Base-by-base conservation (phyloP, 768 basidiomycete species). In the Tylopilus plumbeoviolaceoides region DNA sequence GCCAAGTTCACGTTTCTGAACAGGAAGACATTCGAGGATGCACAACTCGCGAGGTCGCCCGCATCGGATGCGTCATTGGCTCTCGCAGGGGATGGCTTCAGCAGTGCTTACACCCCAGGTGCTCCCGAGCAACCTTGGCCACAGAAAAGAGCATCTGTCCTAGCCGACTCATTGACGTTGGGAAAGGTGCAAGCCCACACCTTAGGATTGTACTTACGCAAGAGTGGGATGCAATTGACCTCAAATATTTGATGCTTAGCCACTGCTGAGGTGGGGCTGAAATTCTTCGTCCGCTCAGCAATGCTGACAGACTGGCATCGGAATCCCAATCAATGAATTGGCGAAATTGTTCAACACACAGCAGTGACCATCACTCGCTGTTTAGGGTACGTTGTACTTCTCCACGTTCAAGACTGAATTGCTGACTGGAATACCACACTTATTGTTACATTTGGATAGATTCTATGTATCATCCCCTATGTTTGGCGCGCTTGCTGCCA, bases 231-330 rank as follows among this genome's bases (percentile, higher is more conserved):
- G 27, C 38, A 10, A 25, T 2, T 5, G 47, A 28, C n/a, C 38
- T 28, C 31, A 33, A 33, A 27, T 48, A 48, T n/a, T 11, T 48
- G 25, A 48, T 36, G 11, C 47, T 48, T 11, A 48, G 47, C 11
- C 47, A 48, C 36, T 48, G 47, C 27, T 39, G 47, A 36, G 36
- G 47, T 48, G 47, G 47, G n/a, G 25, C 47, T 15, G 25, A 39
- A 18, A 39, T 48, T 21, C 35, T 47, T 5, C 46, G 35, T 9
- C 46, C 38, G 23, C 46, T n/a, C 23, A 27, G 18, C 18, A 47
- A 47, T 17, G 35, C 18, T 15, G 17, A 38, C 25, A 6, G 27
- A 38, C 10, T 47, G 11, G 27, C 5, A 23, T 47, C 46, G 33
- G 25, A n/a, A 36, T 47, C 23, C n/a, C n/a, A n/a, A n/a, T n/a